A percentile compares a stretch with the other conserved stretches of the same genome.
These are phyloP conservation scores for Aspergillus novofumigatus DNA, from an alignment of 2,329 filamentous ascomycete genomes.

Conservation along the genomic window DNA sequence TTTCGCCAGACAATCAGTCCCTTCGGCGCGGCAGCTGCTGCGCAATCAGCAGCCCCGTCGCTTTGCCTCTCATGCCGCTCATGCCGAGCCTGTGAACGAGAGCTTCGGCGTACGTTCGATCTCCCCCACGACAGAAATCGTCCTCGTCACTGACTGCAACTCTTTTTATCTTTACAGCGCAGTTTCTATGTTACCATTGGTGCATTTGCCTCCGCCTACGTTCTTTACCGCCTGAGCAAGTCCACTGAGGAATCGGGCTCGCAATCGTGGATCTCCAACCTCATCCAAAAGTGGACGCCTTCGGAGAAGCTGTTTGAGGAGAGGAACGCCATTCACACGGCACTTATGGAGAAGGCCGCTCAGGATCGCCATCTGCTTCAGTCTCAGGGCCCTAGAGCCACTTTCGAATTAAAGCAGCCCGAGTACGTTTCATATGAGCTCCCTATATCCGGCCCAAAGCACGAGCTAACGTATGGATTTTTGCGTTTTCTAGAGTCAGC, in stretches of 20 bases:
- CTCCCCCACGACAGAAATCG: not conserved
- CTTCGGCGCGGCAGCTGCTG: slow-evolving; percentile 35
- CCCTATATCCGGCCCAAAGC: not conserved
- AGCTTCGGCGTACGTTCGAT: slow-evolving; percentile 41
- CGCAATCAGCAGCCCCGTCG: slow-evolving; percentile 41
- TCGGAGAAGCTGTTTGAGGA: slow-evolving; percentile 51
- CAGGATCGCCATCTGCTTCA: slow-evolving; percentile 59
- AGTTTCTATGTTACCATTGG: slow-evolving; percentile 46
- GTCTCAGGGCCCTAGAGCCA: slow-evolving; percentile 37
- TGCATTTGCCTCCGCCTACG: slow-evolving; percentile 38
- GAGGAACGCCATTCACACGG: slow-evolving; percentile 58
- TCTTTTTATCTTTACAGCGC: slow-evolving; percentile 31
- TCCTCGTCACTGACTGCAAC: slow-evolving; percentile 14
- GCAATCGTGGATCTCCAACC: slow-evolving; percentile 38
- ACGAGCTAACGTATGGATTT: slow-evolving; percentile 5
- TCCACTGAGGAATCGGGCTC: slow-evolving; percentile 35
- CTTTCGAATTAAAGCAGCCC: slow-evolving; percentile 55
- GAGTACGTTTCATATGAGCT: slow-evolving; percentile 53
- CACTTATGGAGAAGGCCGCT: slow-evolving; percentile 60
- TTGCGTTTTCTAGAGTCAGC: slow-evolving; percentile 44
- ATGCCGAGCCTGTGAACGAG: slow-evolving; percentile 44
- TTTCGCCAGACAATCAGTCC: slow-evolving; percentile 38
- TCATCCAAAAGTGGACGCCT: slow-evolving; percentile 55
- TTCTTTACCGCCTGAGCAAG: slow-evolving; percentile 41
- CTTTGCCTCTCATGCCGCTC: slow-evolving; percentile 41